phyloP scores from a whole-genome alignment of 768 basidiomycete genomes.

The Crepidotus variabilis region DNA sequence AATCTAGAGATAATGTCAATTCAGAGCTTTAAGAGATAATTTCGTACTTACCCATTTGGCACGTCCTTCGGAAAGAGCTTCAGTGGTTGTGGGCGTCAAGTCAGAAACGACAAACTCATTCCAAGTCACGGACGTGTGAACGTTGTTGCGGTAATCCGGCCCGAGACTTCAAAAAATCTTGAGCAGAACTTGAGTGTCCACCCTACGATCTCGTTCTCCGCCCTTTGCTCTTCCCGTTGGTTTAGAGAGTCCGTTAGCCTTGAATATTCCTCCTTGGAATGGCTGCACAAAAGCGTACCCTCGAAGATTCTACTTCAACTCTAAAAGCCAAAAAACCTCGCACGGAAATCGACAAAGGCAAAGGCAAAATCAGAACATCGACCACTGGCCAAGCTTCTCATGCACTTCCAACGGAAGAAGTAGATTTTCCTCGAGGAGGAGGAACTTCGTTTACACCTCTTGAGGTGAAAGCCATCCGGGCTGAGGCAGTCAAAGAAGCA shows the following conservation, averaged over 20 bases:
- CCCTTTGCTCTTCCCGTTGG: neutral
- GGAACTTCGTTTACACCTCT: conserved; percentile 85
- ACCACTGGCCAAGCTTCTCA: conserved; percentile 26
- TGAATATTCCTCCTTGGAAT: conserved; percentile 17
- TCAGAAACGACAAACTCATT: neutral
- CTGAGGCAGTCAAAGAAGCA: conserved; percentile 83
- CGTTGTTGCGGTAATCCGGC: neutral
- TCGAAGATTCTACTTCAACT: conserved; percentile 48
- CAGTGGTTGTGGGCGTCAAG: neutral
- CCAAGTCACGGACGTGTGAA: neutral
- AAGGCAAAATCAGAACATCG: conserved; percentile 18
- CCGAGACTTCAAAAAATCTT: conserved; percentile 24
- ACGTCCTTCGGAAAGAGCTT: neutral
- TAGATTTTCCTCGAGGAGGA: conserved; percentile 95
- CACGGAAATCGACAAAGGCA: conserved; percentile 27
- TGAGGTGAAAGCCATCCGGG: conserved; percentile 81
- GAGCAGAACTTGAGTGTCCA: neutral
- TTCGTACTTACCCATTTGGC: conserved; percentile 36
- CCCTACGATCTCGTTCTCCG: neutral
- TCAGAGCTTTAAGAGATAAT: neutral
- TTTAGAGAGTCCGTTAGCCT: neutral
- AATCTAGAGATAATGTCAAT: conserved; percentile 43
- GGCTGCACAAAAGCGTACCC: conserved; percentile 56
- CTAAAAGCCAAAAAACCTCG: conserved; percentile 64
- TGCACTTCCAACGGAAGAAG: conserved; percentile 51